Conservation (phyloP, 75 land plant species). For the Pinus albicaulis region DNA sequence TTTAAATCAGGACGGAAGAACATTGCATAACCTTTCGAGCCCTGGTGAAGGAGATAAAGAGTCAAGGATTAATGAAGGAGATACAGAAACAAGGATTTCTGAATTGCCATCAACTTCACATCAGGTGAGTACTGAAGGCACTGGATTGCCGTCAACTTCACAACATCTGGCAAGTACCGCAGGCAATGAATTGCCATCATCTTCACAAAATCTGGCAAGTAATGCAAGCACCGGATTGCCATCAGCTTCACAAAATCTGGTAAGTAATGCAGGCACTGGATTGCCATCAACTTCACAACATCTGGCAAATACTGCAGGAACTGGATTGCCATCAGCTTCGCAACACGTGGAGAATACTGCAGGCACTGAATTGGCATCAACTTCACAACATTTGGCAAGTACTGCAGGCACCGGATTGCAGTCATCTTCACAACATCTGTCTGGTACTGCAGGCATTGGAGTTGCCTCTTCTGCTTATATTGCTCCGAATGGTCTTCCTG, state of each 20-base stretch:
- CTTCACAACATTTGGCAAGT: background rate
- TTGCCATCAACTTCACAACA: constrained; percentile 3
- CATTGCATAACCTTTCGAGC: background rate
- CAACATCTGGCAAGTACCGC: background rate
- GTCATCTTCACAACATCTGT: constrained; percentile 2
- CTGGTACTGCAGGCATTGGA: background rate
- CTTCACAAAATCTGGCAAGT: background rate
- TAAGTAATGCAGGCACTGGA: background rate
- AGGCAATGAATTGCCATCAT: background rate
- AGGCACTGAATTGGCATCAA: background rate
- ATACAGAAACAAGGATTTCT: background rate
- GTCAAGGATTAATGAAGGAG: background rate
- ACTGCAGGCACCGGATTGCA: background rate
- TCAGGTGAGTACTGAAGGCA: background rate
- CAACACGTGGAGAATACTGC: background rate
- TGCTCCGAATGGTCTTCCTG: background rate
- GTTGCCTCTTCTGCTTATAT: background rate
- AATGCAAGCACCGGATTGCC: background rate
- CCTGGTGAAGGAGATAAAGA: background rate
- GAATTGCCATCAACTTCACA: constrained; percentile 6
- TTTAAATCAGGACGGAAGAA: background rate
- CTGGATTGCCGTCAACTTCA: constrained; percentile 4
- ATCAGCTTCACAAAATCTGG: background rate
- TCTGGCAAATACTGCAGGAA: background rate
- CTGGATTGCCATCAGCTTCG: background rate